These are phyloP conservation scores for Candida ortonii DNA, from an alignment of 805 yeast species.

Conservation along the genomic window DNA sequence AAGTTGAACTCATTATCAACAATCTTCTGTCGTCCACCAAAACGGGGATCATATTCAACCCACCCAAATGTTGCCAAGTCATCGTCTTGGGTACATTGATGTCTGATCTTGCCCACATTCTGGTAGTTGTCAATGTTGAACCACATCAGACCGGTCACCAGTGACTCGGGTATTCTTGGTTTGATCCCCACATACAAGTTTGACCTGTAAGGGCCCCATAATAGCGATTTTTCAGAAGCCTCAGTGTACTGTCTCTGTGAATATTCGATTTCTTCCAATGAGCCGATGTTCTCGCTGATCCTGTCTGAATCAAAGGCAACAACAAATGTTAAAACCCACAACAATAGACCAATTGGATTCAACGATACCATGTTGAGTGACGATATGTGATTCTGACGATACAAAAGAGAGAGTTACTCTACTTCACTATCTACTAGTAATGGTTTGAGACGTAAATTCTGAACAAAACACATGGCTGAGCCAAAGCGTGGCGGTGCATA, in stretches of 20 bases:
- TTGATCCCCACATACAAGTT: slow-evolving; percentile 82
- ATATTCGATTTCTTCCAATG: too few relatives aligned
- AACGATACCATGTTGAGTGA: too few relatives aligned
- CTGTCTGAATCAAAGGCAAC: too few relatives aligned
- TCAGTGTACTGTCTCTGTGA: too few relatives aligned
- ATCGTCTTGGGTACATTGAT: slow-evolving; percentile 71
- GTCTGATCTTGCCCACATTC: slow-evolving; percentile 60
- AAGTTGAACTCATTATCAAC: slow-evolving; percentile 63
- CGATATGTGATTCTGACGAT: too few relatives aligned
- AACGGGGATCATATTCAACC: slow-evolving; percentile 82
- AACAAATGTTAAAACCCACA: too few relatives aligned
- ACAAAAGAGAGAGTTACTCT: too few relatives aligned
- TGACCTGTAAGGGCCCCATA: slow-evolving; percentile 95
- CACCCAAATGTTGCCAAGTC: slow-evolving; percentile 75
- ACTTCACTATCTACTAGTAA: too few relatives aligned
- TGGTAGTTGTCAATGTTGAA: slow-evolving; percentile 58
- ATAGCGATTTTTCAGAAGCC: slow-evolving; percentile 47
- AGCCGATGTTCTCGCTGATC: too few relatives aligned
- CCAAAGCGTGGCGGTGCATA: too few relatives aligned
- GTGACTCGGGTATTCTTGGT: slow-evolving; percentile 74
- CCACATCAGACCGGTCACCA: slow-evolving; percentile 87
- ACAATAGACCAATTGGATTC: too few relatives aligned
- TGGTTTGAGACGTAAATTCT: too few relatives aligned
- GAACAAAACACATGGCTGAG: slow-evolving; percentile 2
- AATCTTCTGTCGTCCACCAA: slow-evolving; percentile 80